phyloP scores from a whole-genome alignment of 108 stramenopile genomes.

The Stephanodiscus minutulus region DNA sequence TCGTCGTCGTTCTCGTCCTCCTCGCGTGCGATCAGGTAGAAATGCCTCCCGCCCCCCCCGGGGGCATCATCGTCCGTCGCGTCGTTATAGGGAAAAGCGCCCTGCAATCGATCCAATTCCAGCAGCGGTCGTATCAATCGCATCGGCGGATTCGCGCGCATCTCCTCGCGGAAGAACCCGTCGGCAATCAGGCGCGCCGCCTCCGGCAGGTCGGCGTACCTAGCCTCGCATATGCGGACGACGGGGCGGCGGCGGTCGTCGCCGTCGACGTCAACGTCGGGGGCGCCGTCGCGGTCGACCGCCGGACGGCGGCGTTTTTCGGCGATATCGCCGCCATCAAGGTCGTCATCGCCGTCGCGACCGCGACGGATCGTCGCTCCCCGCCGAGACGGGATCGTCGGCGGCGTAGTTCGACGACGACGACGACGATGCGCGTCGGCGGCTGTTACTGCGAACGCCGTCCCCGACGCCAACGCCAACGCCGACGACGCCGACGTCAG shows the following conservation, averaged over 20 bases:
- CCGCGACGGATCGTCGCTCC: too few species aligned
- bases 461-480: background rate
- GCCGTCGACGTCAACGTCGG: background rate
- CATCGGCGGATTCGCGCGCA: background rate
- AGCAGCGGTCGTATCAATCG: background rate
- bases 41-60: background rate
- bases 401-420: too few species aligned
- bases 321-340: too few species aligned
- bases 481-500: background rate
- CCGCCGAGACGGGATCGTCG: too few species aligned
- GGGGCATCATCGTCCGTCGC: background rate
- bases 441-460: too few species aligned
- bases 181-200: background rate
- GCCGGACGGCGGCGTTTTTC: too few species aligned
- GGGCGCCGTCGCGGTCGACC: too few species aligned
- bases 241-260: background rate
- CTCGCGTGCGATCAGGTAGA: background rate
- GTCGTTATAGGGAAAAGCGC: background rate
- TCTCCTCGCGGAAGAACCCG: background rate
- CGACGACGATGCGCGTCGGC: background rate
- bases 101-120: background rate
- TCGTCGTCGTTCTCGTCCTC: background rate
- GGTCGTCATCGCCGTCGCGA: too few species aligned
- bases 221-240: background rate
- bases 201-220: background rate